Evolutionary conservation across 2,329 filamentous ascomycete species (phyloP).

Genomic region (Aspergillus sp.): DNA sequence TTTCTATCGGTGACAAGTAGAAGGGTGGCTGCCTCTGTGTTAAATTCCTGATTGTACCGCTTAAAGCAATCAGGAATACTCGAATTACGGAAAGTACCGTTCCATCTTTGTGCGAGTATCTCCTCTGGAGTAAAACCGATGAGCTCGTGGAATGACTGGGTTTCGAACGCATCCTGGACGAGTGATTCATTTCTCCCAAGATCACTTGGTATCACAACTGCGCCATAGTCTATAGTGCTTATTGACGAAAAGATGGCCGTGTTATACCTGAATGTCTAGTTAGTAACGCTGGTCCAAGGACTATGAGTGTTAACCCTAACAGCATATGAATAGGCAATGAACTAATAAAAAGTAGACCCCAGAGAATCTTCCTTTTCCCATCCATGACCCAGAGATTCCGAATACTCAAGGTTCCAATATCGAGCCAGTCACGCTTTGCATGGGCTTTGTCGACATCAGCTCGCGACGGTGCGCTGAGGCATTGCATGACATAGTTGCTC

Average conservation of each 20-base stretch:
- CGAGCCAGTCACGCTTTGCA: constrained; percentile 39
- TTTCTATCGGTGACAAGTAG: neutral
- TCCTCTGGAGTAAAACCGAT: neutral
- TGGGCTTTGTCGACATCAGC: constrained; percentile 52
- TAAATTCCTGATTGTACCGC: neutral
- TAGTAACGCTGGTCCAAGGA: too few relatives aligned
- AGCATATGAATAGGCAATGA: constrained; percentile 20
- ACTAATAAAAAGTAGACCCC: constrained; percentile 7
- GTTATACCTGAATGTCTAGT: constrained; percentile 5
- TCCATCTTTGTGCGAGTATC: neutral
- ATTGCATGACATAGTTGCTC: constrained; percentile 56
- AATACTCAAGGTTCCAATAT: constrained; percentile 43
- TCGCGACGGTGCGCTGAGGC: constrained; percentile 51
- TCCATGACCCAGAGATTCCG: constrained; percentile 25
- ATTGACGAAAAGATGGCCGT: constrained; percentile 4
- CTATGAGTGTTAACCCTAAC: too few relatives aligned
- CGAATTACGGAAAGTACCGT: neutral
- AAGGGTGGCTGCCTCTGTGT: neutral
- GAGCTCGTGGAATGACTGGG: neutral
- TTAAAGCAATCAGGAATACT: neutral
- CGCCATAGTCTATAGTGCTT: neutral
- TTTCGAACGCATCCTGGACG: neutral
- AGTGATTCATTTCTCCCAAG: neutral
- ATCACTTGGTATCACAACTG: neutral
- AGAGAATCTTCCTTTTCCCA: neutral